Conservation (phyloP, 129 eudicot genomes). For the Centaurea solstitialis region DNA sequence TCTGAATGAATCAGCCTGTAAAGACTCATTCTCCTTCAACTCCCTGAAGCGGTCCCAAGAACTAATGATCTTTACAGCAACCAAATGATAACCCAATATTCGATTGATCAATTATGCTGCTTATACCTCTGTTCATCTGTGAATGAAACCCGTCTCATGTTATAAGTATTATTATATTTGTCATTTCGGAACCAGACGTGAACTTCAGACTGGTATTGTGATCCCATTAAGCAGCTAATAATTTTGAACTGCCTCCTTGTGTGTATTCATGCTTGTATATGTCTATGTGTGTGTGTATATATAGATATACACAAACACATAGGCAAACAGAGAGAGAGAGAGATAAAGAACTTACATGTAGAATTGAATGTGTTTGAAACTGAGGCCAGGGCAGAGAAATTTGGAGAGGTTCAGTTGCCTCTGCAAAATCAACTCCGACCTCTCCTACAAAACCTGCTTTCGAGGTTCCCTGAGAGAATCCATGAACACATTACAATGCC, state of each 20-base stretch:
- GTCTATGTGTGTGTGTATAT: not conserved
- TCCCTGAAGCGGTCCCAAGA: slow-evolving; percentile 40
- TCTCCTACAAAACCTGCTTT: slow-evolving; percentile 82
- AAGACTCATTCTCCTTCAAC: slow-evolving; percentile 43
- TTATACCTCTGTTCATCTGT: slow-evolving; percentile 69
- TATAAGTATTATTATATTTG: not conserved
- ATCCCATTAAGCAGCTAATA: not conserved
- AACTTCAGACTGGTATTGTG: not conserved
- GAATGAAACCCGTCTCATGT: slow-evolving; percentile 63
- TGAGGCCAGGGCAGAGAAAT: slow-evolving; percentile 72
- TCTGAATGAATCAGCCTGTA: slow-evolving; percentile 27
- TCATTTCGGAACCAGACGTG: not conserved
- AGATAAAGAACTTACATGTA: slow-evolving; percentile 66
- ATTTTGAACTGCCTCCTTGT: not conserved
- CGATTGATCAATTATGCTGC: slow-evolving; percentile 1
- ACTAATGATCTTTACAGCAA: not conserved
- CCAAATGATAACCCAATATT: not conserved
- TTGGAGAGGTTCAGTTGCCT: slow-evolving; percentile 52
- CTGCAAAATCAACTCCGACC: slow-evolving; percentile 80
- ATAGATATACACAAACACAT: not conserved
- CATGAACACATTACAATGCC: slow-evolving; percentile 18
- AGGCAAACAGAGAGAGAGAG: not conserved
- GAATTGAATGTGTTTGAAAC: slow-evolving; percentile 58
- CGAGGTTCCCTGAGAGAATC: slow-evolving; percentile 73
- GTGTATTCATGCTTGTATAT: not conserved